Evolutionary conservation across 208 protist genomes (phyloP), one percentile per base, ranked within the genome.

Genomic region (Porcisia hertigi): DNA sequence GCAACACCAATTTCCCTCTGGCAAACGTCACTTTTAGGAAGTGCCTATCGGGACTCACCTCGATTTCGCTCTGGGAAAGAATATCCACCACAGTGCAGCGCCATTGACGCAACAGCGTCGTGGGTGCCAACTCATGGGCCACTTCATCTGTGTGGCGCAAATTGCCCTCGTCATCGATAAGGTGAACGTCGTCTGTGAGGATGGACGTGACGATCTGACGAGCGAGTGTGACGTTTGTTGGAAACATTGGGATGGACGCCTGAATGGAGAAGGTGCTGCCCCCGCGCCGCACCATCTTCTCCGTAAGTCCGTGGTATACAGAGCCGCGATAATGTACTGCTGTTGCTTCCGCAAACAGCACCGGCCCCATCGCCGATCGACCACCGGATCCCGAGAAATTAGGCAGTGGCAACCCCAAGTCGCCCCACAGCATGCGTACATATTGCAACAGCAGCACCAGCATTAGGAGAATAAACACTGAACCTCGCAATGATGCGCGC

Each of bases 301-400:
- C 84, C 41, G 76, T 81, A 9, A 92, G 57, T 18, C 88, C 91
- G 39, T 78, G 79, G 69, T 93, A 95, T 6, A 93, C 88, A 66
- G 73, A 86, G n/a, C 91, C 91, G 39, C 82, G 77, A 76, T 92
- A 92, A 52, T 84, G 86, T 25, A 91, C 86, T 16, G 73, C 81
- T 39, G 84, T 89, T n/a, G 79, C 83, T 18, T 23, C 55, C 16
- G 73, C 83, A 25, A 73, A 76, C 58, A 75, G 3, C 7, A 86
- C 1, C 7, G 77, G 79, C 16, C 59, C 41, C 43, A 57, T 58
- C 25, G 52, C 36, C 0, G 69, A 49, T 23, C 36, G 67, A 12
- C 49, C 49, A 57, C 25, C 49, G 5, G 18, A 4, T 57, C n/a
- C 34, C 53, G 1, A 25, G 9, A 60, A 25, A 11, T 58, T 11